Percentiles rank a stretch among this genome's conserved stretches.
phyloP scores from a whole-genome alignment of 352 stramenopile species.

The Phytophthora syringae region DNA sequence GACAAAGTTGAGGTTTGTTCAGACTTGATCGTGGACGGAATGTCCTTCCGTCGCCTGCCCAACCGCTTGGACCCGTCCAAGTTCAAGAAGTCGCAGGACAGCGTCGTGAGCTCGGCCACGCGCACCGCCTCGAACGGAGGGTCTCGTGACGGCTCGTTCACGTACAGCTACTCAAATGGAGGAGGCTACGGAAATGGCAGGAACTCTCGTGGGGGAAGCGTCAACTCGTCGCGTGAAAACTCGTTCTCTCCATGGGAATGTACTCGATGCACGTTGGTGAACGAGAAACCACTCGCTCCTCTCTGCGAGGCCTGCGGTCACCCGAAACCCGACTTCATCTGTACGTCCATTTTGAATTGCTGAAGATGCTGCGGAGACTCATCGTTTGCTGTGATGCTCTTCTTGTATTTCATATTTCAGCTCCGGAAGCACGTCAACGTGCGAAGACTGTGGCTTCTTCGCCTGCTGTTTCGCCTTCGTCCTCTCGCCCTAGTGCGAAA shows the following conservation, averaged over 20 bases:
- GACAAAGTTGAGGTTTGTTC: background rate
- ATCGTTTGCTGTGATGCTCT: background rate
- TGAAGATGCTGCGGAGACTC: background rate
- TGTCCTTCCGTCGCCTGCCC: constrained; percentile 80
- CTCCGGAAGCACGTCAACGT: constrained; percentile 50
- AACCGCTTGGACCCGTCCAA: constrained; percentile 63
- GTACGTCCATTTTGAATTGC: constrained; percentile 34
- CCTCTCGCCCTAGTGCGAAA: constrained; percentile 22
- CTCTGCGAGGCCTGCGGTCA: constrained; percentile 78
- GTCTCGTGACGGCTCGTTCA: constrained; percentile 43
- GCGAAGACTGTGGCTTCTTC: constrained; percentile 52
- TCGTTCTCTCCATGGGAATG: constrained; percentile 81
- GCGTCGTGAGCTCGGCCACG: constrained; percentile 34
- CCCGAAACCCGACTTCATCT: constrained; percentile 67
- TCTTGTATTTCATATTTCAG: constrained; percentile 24
- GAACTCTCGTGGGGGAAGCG: constrained; percentile 32
- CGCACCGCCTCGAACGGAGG: constrained; percentile 21
- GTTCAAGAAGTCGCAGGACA: constrained; percentile 36
- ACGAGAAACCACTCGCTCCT: constrained; percentile 75
- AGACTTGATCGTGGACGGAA: constrained; percentile 85
- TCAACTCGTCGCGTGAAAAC: constrained; percentile 50
- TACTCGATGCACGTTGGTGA: constrained; percentile 75
- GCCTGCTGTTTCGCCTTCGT: constrained; percentile 20
- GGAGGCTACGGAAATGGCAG: constrained; percentile 14
- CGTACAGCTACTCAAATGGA: constrained; percentile 51